phyloP scores from a whole-genome alignment of 202 grass and related monocot species.

The Setaria italica region DNA sequence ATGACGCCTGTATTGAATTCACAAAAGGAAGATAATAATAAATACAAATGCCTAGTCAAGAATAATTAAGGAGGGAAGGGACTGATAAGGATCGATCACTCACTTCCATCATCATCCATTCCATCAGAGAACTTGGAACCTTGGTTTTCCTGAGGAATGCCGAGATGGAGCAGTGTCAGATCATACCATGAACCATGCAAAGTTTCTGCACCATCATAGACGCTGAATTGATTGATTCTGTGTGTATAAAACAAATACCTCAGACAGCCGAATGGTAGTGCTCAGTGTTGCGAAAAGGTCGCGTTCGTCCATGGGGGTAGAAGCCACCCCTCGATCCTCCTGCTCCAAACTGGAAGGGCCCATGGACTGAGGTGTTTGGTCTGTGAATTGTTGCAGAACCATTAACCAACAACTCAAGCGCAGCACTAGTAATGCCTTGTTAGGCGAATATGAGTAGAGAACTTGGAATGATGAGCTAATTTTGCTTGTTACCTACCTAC shows the following conservation, averaged over 20 bases:
- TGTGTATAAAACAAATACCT: conserved; percentile 54
- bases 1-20: conserved; percentile 33
- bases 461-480: conserved; percentile 27
- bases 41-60: not conserved
- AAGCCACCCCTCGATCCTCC: conserved; percentile 67
- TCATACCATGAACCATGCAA: conserved; percentile 11
- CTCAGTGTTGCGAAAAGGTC: conserved; percentile 66
- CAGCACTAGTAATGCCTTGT: not conserved
- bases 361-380: conserved; percentile 11
- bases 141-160: conserved; percentile 51
- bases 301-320: conserved; percentile 64
- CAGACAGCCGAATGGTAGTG: conserved; percentile 65
- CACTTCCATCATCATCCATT: conserved; percentile 78
- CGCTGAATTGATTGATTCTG: not conserved
- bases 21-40: conserved; percentile 17
- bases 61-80: not conserved
- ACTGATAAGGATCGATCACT: conserved; percentile 48
- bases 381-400: conserved; percentile 27
- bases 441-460: not conserved
- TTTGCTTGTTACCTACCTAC: conserved; percentile 60
- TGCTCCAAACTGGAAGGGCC: conserved; percentile 54
- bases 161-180: conserved; percentile 55
- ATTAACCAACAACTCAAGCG: not conserved
- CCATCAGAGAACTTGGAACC: conserved; percentile 71
- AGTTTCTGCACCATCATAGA: not conserved